Evolutionary conservation across 2,329 filamentous ascomycete species (phyloP), one percentile per base, ranked within the genome.

Genomic region (Fusarium sublunatum): DNA sequence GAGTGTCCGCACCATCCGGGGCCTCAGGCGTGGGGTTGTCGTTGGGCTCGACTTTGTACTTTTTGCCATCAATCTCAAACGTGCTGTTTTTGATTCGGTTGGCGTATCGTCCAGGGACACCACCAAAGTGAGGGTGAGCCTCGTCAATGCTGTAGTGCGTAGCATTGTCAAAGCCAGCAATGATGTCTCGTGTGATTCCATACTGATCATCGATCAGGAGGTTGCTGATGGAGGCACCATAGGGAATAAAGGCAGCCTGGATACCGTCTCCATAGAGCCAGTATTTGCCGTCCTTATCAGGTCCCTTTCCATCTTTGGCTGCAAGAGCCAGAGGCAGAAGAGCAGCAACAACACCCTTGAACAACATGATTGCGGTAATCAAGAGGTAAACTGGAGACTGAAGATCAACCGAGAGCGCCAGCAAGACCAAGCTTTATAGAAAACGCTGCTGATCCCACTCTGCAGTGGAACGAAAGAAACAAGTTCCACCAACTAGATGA

Each of bases 11-110:
- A 7, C 87, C 87, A 0, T 82, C 67, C 0, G 85, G 85, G 32
- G 80, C 69, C 6, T 75, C 79, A 3, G 75, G 50, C 1, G 81
- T 84, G 2, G 83, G 81, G 69, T 89, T 83, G 74, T 89, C 89
- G 74, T 92, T 92, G 44, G 88, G 79, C 34, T 78, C 69, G 52
- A 90, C 77, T 58, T 88, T 75, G 74, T 86, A 91, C 4, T 75
- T 78, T 50, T 78, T 76, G 48, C 87, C 88, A 65, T 91, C 89
- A 54, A 92, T 86, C 57, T 79, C 82, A 70, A 92, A 92, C 6
- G 84, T 88, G 75, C 86, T 88, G 80, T 93, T 92, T 81, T 86
- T 87, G 80, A 93, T 93, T 64, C 91, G 88, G 75, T 93, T 93
- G 56, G 91, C 91, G 73, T 93, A 93, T 52, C 91, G 87, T 42